Percentiles rank a stretch among this genome's conserved stretches.
phyloP scores from a whole-genome alignment of 2,329 filamentous ascomycete species.

The Westerdykella ornata region DNA sequence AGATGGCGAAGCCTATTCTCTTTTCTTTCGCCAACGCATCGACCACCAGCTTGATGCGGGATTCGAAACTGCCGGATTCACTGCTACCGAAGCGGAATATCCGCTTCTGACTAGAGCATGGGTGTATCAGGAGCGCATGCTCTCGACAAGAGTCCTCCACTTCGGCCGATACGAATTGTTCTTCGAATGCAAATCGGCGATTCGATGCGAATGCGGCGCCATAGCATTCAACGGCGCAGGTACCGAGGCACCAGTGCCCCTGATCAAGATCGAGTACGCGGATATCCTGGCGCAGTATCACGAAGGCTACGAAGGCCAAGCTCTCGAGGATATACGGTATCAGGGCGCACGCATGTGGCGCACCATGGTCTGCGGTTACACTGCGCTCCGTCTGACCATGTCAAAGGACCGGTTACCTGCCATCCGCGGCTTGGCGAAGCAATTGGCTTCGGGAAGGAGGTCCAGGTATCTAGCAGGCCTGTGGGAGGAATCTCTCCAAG shows the following conservation, averaged over 20 bases:
- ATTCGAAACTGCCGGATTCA: not conserved
- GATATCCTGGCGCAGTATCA: slow-evolving; percentile 1
- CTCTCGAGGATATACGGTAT: not conserved
- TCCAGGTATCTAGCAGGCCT: slow-evolving; percentile 5
- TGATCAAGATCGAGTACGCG: slow-evolving; percentile 5
- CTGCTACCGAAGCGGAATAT: slow-evolving; percentile 1
- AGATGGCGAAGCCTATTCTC: slow-evolving; percentile 1
- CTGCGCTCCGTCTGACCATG: slow-evolving; percentile 4
- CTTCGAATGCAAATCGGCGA: slow-evolving; percentile 11
- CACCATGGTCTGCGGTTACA: slow-evolving; percentile 4
- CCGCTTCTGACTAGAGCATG: slow-evolving; percentile 8
- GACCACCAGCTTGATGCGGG: slow-evolving; percentile 1
- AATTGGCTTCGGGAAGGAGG: not conserved
- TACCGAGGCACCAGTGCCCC: not conserved
- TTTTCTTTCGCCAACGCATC: slow-evolving; percentile 1
- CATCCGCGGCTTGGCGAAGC: slow-evolving; percentile 5
- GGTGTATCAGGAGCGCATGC: slow-evolving; percentile 13
- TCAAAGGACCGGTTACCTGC: slow-evolving; percentile 8
- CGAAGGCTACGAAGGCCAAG: not conserved
- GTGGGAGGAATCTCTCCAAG: slow-evolving; percentile 4
- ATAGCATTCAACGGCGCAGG: not conserved
- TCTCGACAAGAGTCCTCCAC: slow-evolving; percentile 8
- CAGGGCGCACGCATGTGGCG: slow-evolving; percentile 1
- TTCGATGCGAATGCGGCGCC: slow-evolving; percentile 6
- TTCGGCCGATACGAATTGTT: slow-evolving; percentile 8